These are phyloP conservation scores for Solanum dulcamara DNA, from an alignment of 257 asterid species.

Conservation along the genomic window DNA sequence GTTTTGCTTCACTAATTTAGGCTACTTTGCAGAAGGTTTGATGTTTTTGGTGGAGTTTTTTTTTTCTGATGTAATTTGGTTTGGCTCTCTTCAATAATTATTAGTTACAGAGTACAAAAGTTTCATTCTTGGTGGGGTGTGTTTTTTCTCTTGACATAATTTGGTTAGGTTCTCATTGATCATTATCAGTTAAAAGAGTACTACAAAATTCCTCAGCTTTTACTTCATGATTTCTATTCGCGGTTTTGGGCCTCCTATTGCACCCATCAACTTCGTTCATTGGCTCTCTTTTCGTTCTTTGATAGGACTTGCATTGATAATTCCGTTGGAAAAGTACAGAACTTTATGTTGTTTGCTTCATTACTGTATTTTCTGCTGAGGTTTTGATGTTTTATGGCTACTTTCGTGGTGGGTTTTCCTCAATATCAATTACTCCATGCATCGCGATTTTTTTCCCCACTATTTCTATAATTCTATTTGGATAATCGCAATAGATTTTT, in stretches of 20 bases:
- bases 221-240: not conserved
- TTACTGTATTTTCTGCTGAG: not conserved
- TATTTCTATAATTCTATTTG: not conserved
- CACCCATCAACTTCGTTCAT: not conserved
- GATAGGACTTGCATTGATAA: not conserved
- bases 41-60: not conserved
- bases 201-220: not conserved
- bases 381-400: not conserved
- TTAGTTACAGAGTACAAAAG: not conserved
- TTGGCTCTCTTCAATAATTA: not conserved
- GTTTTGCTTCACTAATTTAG: not conserved
- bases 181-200: not conserved
- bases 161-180: not conserved
- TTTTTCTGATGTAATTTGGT: not conserved
- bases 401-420: not conserved
- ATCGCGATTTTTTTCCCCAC: not conserved
- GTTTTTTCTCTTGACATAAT: not conserved
- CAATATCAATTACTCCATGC: not conserved
- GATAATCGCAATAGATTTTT: not conserved
- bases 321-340: not conserved
- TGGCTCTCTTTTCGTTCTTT: not conserved
- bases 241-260: not conserved
- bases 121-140: not conserved
- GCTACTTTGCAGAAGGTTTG: not conserved
- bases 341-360: not conserved